A percentile compares a stretch with the other conserved stretches of the same genome.
These are phyloP conservation scores for Heritiera fomes DNA, from an alignment of 345 rosid genomes.

Conservation along the genomic window DNA sequence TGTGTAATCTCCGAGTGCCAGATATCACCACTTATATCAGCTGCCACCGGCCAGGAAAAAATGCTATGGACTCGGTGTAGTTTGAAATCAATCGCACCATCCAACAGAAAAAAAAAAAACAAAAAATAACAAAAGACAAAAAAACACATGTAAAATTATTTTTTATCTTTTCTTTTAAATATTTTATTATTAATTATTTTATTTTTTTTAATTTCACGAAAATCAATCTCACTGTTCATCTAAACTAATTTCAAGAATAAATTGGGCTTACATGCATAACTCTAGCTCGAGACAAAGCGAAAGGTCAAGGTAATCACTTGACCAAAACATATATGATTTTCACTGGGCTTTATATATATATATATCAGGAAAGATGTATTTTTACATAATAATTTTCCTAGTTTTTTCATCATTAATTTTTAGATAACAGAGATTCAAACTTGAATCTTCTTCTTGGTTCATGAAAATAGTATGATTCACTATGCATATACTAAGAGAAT, in stretches of 20 bases:
- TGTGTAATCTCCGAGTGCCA: neutral
- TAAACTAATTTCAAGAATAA: no score
- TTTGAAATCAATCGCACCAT: no score
- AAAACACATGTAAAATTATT: no score
- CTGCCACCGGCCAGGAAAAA: neutral
- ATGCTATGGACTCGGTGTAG: neutral
- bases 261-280: neutral
- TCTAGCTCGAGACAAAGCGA: conserved; percentile 20
- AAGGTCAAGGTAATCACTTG: conserved; percentile 18
- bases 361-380: neutral
- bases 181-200: no score
- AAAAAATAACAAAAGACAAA: no score
- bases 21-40: conserved; percentile 10
- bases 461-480: neutral
- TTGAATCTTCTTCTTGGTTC: neutral
- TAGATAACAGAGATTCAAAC: neutral
- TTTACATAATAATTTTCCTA: neutral
- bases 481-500: neutral
- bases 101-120: no score
- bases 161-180: no score
- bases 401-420: no score
- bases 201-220: no score
- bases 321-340: neutral
- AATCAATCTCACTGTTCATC: no score
- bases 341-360: neutral